Conservation (phyloP, 345 rosid genomes). For the Eucalyptus sideroxylon region DNA sequence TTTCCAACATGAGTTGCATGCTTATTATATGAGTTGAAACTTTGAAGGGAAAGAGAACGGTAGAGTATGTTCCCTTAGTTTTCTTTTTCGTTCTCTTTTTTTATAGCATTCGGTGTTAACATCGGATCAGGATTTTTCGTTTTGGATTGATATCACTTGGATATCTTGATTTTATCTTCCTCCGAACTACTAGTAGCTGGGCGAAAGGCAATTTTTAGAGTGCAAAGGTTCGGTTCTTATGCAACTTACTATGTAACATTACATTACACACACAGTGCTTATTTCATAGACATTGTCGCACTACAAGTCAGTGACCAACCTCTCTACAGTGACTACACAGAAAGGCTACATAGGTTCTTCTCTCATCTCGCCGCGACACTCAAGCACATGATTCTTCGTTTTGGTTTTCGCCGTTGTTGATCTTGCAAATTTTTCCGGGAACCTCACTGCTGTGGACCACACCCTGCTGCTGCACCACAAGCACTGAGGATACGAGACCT, state of each 20-base stretch:
- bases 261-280: neutral
- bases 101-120: neutral
- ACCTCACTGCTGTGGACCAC: neutral
- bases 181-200: neutral
- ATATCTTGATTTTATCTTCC: neutral
- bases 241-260: neutral
- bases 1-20: neutral
- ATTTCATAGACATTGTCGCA: neutral
- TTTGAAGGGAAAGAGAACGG: neutral
- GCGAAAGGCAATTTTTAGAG: neutral
- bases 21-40: neutral
- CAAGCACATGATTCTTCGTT: neutral
- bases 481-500: constrained; percentile 30
- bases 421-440: neutral
- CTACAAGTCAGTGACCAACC: neutral
- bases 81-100: neutral
- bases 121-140: neutral
- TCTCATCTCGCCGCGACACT: neutral
- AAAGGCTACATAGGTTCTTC: neutral
- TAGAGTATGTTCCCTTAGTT: neutral
- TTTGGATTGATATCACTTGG: neutral
- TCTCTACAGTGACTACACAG: neutral
- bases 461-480: constrained; percentile 45
- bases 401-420: neutral
- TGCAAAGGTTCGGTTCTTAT: neutral